Percentiles rank a stretch among this genome's conserved stretches.
Conservation (phyloP, 1,284 basidiomycete genomes). For the Puccinia triticina region DNA sequence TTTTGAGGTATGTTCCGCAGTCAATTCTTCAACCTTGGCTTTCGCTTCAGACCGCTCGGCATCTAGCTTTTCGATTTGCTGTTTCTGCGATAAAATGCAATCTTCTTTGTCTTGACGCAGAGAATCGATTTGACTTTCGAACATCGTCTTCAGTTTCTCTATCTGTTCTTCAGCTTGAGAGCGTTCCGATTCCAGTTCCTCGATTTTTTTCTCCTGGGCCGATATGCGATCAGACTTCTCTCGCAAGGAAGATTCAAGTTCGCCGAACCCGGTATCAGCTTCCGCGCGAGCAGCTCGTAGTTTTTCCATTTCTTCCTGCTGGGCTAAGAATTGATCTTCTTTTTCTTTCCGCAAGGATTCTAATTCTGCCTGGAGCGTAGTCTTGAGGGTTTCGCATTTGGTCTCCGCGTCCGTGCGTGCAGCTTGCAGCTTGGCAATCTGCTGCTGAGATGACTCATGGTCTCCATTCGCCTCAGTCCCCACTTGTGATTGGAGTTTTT, state of each 20-base stretch:
- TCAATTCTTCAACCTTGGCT: conserved; percentile 5
- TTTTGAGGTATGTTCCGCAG: not conserved
- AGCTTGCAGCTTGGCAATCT: not conserved
- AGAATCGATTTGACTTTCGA: conserved; percentile 20
- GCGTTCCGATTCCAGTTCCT: not conserved
- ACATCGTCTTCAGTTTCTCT: not conserved
- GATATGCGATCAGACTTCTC: conserved; percentile 20
- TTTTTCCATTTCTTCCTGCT: not conserved
- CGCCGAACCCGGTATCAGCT: not conserved
- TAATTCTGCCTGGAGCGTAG: conserved; percentile 16
- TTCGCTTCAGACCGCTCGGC: not conserved
- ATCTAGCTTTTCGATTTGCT: conserved; percentile 11
- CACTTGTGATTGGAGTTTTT: not conserved
- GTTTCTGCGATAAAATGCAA: not conserved
- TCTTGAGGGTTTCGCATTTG: not conserved
- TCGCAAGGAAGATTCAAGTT: conserved; percentile 1
- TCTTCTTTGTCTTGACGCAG: not conserved
- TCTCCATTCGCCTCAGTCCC: not conserved
- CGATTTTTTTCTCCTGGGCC: conserved; percentile 5
- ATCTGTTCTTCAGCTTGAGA: not conserved
- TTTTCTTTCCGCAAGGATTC: conserved; percentile 21
- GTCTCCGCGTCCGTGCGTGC: not conserved
- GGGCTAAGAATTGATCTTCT: conserved; percentile 17
- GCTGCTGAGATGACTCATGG: not conserved
- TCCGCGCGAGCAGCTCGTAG: not conserved